phyloP scores from a whole-genome alignment of 805 yeast genomes.

The Cyberlindnera bimundalis region DNA sequence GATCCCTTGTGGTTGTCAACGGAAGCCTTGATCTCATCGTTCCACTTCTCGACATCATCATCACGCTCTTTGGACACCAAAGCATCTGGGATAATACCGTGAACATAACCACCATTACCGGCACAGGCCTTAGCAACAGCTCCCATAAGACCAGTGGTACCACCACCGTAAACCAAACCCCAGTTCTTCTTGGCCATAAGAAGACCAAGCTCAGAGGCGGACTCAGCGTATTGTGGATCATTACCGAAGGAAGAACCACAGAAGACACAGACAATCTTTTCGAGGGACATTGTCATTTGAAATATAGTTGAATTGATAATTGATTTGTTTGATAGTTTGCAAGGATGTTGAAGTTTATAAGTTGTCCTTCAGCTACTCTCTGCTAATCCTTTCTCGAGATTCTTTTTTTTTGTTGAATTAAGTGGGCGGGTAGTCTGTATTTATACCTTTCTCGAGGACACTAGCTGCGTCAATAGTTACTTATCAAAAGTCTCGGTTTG shows the following conservation, averaged over 20 bases:
- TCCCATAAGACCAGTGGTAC: slow-evolving; percentile 84
- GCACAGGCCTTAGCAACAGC: slow-evolving; percentile 56
- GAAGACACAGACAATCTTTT: slow-evolving; percentile 64
- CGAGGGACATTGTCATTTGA: slow-evolving; percentile 12
- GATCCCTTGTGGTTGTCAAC: slow-evolving; percentile 63
- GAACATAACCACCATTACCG: slow-evolving; percentile 60
- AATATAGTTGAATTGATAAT: background rate
- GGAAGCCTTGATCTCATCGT: slow-evolving; percentile 45
- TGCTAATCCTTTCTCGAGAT: too few species aligned
- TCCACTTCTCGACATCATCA: slow-evolving; percentile 39
- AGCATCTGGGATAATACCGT: slow-evolving; percentile 86
- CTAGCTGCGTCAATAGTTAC: too few species aligned
- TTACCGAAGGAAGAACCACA: slow-evolving; percentile 82
- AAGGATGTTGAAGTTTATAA: too few species aligned
- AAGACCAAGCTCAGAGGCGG: slow-evolving; percentile 60
- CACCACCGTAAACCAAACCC: slow-evolving; percentile 88
- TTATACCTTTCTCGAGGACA: slow-evolving; percentile 1
- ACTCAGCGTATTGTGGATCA: slow-evolving; percentile 43
- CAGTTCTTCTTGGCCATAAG: slow-evolving; percentile 55
- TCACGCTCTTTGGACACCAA: slow-evolving; percentile 68
- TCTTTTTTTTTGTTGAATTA: too few species aligned
- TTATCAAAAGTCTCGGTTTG: too few species aligned
- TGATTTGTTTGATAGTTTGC: background rate
- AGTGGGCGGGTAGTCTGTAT: background rate
- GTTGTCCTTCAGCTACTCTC: background rate